Evolutionary conservation across 2,329 filamentous ascomycete genomes (phyloP), one percentile per base, ranked within the genome.

Genomic region (Phaeosphaeriaceae sp.): DNA sequence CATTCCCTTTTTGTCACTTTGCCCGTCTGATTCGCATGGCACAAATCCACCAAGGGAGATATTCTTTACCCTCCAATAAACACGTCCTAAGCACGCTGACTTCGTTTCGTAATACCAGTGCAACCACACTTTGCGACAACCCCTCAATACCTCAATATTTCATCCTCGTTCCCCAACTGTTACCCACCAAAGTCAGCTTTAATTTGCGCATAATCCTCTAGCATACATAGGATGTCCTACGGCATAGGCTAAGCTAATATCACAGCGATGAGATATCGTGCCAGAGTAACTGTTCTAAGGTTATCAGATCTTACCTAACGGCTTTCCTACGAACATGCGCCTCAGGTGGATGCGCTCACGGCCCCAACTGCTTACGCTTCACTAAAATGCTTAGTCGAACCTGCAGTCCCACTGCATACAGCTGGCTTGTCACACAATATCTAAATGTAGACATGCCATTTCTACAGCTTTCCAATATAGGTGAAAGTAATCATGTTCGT

Each of bases 1-100:
- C 16, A n/a, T 32, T 26, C n/a, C 39, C 26, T 18, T 41, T 30
- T 7, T 41, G 26, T 41, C 36, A 15, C 11, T 23, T 17, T 17
- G 6, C 8, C 39, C 26, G 26, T 41, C 39, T 41, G 17, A 41
- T 41, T 41, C 15, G 26, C 39, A 41, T 41, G n/a, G 18, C 12
- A 32, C 13, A 32, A 30, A 17, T 41, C 11, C 12, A 33, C n/a
- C 39, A 32, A 15, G 37, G 12, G 21, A 13, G n/a, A n/a, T 34
- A 17, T 35, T 36, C 42, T 39, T n/a, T 39, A 26, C 21, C 13
- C 6, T 39, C 20, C 20, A 39, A 18, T 37, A 11, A 13, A 13
- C 18, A 16, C 18, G 16, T 12, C 7, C 15, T 7, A 12, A 18
- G 35, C 16, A 37, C n/a, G 18, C 11, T 23, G 16, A 37, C 18